Evolutionary conservation across 108 stramenopile species (phyloP).

Genomic region (Parmales sp.): DNA sequence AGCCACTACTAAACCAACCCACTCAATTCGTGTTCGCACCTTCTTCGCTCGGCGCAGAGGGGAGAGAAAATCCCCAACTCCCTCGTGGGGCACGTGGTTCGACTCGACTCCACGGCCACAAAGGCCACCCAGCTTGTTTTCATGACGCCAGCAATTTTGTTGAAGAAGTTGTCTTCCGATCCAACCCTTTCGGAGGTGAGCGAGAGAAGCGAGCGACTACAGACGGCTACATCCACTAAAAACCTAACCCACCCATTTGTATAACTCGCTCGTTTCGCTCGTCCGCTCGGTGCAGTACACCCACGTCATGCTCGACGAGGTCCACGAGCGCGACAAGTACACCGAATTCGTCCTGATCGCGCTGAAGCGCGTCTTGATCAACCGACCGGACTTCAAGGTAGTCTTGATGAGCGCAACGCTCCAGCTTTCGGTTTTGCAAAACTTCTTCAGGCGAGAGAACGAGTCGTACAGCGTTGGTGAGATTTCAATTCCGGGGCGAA

Average conservation of each 20-base stretch:
- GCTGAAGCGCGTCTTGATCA: slow-evolving; percentile 58
- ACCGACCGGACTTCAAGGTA: slow-evolving; percentile 50
- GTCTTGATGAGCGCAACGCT: slow-evolving; percentile 68
- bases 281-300: slow-evolving; percentile 43
- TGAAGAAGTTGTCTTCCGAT: slow-evolving; percentile 61
- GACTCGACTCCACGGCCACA: slow-evolving; percentile 49
- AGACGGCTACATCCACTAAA: too few relatives aligned
- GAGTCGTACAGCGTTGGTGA: slow-evolving; percentile 11
- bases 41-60: too few relatives aligned
- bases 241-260: too few relatives aligned
- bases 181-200: slow-evolving; percentile 18
- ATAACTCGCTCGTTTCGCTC: too few relatives aligned
- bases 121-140: slow-evolving; percentile 68
- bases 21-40: too few relatives aligned
- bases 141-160: slow-evolving; percentile 75
- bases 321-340: slow-evolving; percentile 81
- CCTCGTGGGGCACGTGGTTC: slow-evolving; percentile 70
- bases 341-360: slow-evolving; percentile 81
- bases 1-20: too few relatives aligned
- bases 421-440: slow-evolving; percentile 41
- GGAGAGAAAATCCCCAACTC: slow-evolving; percentile 1
- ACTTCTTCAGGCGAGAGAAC: slow-evolving; percentile 44
- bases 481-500: slow-evolving; percentile 65
- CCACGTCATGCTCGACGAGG: slow-evolving; percentile 86
- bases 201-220: too few relatives aligned